Evolutionary conservation across 305 asterid genomes (phyloP).

Genomic region (Fraxinus platypoda): DNA sequence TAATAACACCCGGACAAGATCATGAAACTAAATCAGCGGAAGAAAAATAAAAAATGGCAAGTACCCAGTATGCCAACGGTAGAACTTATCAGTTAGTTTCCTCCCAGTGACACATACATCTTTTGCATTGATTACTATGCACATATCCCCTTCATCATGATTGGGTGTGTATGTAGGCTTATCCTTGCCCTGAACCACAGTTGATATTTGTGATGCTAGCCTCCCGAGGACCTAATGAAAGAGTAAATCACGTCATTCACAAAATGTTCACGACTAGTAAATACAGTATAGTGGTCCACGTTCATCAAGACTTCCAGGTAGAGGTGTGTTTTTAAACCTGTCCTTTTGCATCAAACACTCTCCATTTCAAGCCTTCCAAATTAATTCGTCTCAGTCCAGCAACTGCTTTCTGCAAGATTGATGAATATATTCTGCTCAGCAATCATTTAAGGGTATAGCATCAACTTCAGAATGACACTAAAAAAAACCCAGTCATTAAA

Average conservation of each 20-base stretch:
- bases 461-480: too few species aligned
- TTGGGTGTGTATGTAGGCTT: slow-evolving; percentile 84
- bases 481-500: too few species aligned
- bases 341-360: slow-evolving; percentile 92
- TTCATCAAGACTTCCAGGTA: neutral
- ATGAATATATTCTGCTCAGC: slow-evolving; percentile 16
- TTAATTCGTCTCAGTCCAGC: slow-evolving; percentile 77
- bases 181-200: slow-evolving; percentile 93
- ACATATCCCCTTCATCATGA: slow-evolving; percentile 84
- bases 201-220: slow-evolving; percentile 81
- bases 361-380: slow-evolving; percentile 91
- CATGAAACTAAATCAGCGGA: neutral
- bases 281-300: neutral
- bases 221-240: slow-evolving; percentile 74
- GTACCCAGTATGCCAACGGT: slow-evolving; percentile 93
- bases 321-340: slow-evolving; percentile 47
- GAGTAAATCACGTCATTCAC: slow-evolving; percentile 4
- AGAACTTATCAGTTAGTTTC: slow-evolving; percentile 89
- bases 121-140: slow-evolving; percentile 78
- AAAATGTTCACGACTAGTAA: neutral
- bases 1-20: slow-evolving; percentile 2
- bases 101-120: slow-evolving; percentile 83
- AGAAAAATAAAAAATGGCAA: slow-evolving; percentile 8
- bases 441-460: neutral
- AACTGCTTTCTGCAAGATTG: slow-evolving; percentile 50